Evolutionary conservation across 2,329 filamentous ascomycete species (phyloP).

Genomic region (Pseudogymnoascus sp.): DNA sequence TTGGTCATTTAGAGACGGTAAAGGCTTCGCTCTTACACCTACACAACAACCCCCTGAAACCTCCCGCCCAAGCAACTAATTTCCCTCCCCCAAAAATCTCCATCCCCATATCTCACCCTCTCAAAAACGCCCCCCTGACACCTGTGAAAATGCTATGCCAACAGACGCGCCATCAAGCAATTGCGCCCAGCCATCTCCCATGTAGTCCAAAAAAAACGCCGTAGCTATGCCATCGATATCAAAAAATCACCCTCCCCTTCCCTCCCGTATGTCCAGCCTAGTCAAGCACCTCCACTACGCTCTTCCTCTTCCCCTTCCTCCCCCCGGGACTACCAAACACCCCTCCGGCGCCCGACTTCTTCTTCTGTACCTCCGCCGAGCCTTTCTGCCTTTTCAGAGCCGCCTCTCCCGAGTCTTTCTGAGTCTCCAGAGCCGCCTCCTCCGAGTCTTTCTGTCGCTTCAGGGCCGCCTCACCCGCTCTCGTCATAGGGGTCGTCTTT

Average conservation of each 20-base stretch:
- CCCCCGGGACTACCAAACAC: background rate
- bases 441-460: background rate
- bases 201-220: background rate
- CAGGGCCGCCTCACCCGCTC: background rate
- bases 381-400: background rate
- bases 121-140: background rate
- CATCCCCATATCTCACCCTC: background rate
- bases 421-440: background rate
- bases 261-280: background rate
- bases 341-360: background rate
- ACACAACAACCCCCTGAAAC: too few species aligned
- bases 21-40: too few species aligned
- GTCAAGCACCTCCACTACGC: background rate
- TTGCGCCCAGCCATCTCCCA: background rate
- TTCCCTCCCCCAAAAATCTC: background rate
- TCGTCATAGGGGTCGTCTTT: background rate
- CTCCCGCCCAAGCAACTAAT: too few species aligned
- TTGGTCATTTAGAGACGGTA: too few species aligned
- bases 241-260: background rate
- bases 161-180: background rate
- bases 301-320: background rate
- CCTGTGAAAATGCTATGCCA: background rate
- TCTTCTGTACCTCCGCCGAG: background rate
- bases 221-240: background rate
- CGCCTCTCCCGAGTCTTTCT: background rate